Evolutionary conservation across 106 monocot genomes (phyloP).

Genomic region (Allium cepa): DNA sequence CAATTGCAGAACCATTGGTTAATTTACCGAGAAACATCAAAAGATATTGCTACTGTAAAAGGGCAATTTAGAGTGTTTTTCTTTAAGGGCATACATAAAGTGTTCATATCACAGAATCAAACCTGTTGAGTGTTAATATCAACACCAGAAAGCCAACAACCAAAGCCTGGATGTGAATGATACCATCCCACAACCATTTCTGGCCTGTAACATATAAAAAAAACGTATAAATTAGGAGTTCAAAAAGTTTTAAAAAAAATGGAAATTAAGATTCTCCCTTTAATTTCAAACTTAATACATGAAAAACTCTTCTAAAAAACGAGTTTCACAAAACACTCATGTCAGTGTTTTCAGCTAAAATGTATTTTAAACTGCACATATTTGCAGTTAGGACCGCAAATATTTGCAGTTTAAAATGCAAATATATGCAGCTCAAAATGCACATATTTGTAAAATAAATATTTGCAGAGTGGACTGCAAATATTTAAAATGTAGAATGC

Average conservation of each 20-base stretch:
- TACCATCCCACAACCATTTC: conserved; percentile 99
- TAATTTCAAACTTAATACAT: too few relatives aligned
- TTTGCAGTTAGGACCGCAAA: too few relatives aligned
- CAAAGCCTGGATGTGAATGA: conserved; percentile 98
- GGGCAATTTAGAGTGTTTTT: not conserved
- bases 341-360: too few relatives aligned
- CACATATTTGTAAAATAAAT: too few relatives aligned
- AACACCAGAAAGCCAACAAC: conserved; percentile 98
- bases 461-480: too few relatives aligned
- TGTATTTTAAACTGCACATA: too few relatives aligned
- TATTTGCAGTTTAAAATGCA: too few relatives aligned
- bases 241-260: not conserved
- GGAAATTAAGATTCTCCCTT: too few relatives aligned
- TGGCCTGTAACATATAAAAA: conserved; percentile 36
- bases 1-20: not conserved
- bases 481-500: too few relatives aligned
- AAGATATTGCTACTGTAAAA: not conserved
- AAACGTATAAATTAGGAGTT: not conserved
- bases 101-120: not conserved
- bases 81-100: not conserved
- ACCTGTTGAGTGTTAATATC: conserved; percentile 99
- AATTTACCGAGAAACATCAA: not conserved
- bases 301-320: too few relatives aligned
- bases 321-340: too few relatives aligned
- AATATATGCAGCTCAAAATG: too few relatives aligned